Evolutionary conservation across 1,284 basidiomycete genomes (phyloP), one percentile per base, ranked within the genome.

Genomic region (Schizophyllum commune): DNA sequence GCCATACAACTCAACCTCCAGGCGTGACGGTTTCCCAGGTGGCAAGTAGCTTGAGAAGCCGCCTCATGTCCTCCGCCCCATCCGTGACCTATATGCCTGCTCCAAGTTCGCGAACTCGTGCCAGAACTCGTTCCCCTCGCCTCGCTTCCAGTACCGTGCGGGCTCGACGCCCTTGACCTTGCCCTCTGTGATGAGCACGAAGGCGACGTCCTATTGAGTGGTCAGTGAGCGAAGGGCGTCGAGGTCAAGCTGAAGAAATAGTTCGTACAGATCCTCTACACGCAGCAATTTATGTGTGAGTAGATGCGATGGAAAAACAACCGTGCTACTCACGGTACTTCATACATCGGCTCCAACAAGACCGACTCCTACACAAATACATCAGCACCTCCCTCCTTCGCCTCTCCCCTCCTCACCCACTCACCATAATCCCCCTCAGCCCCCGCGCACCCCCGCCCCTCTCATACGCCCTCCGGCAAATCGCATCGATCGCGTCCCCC

Each of bases 361-460:
- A 96, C 71, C 6, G 81, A 72, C 74, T 96, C 94, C 86, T 94
- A 65, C 20, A 22, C n/a, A 34, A 19, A 61, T 9, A 3, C 39
- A 9, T 47, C 39, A 47, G 55, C 57, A 19, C 27, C 27, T 27
- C 27, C 27, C 27, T 5, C 27, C 27, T 27, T 5, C 27, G 2
- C 27, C 27, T 27, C 27, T 5, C 27, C 27, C 27, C 27, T 5
- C 27, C 27, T 5, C 33, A 5, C 57, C 51, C 27, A 65, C 81
- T 66, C 58, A 90, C 95, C 86, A 98, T 87, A 58, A 97, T 91
- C 1, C 92, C 88, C 66, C 94, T 79, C 65, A 98, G 74, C 3
- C 94, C 92, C 70, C 96, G 80, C 0, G 96, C 96, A 15, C 96
- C 96, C 9, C 93, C 93, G 1, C 92, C 92, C 64, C 92, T 80